Evolutionary conservation across 2,329 filamentous ascomycete genomes (phyloP).

Genomic region (Fusarium buharicum): DNA sequence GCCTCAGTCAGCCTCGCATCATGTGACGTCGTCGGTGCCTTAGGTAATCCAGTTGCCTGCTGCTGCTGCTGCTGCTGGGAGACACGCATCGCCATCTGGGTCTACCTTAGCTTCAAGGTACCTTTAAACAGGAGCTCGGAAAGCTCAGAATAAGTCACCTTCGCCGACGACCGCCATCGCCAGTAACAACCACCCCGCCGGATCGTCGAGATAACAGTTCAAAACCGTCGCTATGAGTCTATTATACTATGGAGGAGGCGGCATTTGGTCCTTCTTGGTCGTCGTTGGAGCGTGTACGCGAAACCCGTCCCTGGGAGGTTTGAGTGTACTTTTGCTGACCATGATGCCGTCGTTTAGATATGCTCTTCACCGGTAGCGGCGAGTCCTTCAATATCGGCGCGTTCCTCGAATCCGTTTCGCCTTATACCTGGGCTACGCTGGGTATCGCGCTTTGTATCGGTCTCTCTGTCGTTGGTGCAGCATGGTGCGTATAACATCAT

Average conservation of each 20-base stretch:
- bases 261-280: conserved; percentile 72
- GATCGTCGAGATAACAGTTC: conserved; percentile 40
- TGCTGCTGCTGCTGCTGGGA: conserved; percentile 38
- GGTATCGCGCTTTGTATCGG: conserved; percentile 96
- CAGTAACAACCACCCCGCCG: conserved; percentile 24
- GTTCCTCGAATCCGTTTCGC: conserved; percentile 93
- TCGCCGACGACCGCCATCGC: conserved; percentile 35
- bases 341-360: conserved; percentile 69
- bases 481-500: conserved; percentile 74
- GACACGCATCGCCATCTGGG: conserved; percentile 42
- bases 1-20: conserved; percentile 44
- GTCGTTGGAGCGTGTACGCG: conserved; percentile 83
- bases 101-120: conserved; percentile 40
- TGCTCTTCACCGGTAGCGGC: conserved; percentile 97
- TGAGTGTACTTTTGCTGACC: conserved; percentile 25
- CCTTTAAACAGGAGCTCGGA: conserved; percentile 46
- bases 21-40: conserved; percentile 51
- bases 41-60: conserved; percentile 27
- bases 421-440: conserved; percentile 90
- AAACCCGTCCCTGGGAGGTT: conserved; percentile 17
- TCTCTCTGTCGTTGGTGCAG: conserved; percentile 93
- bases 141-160: conserved; percentile 43
- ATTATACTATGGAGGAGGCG: conserved; percentile 75
- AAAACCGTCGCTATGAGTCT: conserved; percentile 71
- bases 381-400: conserved; percentile 97